phyloP scores from a whole-genome alignment of 2,329 filamentous ascomycete genomes.

The Dactylonectria estremocensis region DNA sequence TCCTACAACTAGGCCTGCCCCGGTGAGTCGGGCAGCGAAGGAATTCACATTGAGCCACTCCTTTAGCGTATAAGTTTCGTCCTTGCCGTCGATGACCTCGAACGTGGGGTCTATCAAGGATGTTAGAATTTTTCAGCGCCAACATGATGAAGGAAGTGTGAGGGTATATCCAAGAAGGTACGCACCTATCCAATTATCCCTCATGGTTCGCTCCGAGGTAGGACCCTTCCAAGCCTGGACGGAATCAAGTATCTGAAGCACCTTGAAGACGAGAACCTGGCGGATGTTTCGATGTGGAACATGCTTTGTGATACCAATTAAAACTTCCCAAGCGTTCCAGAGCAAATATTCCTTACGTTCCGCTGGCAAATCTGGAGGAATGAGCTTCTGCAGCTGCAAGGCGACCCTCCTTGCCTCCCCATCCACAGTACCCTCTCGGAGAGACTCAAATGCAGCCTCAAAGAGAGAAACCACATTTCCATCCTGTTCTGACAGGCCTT shows the following conservation, averaged over 20 bases:
- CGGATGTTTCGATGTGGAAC: background rate
- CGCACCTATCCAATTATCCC: conserved; percentile 1
- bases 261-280: background rate
- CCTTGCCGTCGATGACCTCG: background rate
- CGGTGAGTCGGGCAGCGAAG: background rate
- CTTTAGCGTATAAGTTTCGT: background rate
- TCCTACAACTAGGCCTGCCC: background rate
- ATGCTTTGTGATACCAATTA: background rate
- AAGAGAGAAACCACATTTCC: background rate
- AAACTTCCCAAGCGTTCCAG: background rate
- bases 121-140: background rate
- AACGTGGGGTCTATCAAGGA: background rate
- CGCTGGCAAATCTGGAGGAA: background rate
- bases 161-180: background rate
- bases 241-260: background rate
- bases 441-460: background rate
- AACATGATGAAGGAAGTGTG: background rate
- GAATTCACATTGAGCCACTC: background rate
- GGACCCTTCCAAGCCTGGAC: background rate
- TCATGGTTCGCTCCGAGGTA: background rate
- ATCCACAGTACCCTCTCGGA: background rate
- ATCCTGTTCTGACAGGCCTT: background rate
- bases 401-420: background rate
- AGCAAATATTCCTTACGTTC: background rate
- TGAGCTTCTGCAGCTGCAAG: background rate